Evolutionary conservation across 352 stramenopile genomes (phyloP).

Genomic region (Globisporangium cederbergense): DNA sequence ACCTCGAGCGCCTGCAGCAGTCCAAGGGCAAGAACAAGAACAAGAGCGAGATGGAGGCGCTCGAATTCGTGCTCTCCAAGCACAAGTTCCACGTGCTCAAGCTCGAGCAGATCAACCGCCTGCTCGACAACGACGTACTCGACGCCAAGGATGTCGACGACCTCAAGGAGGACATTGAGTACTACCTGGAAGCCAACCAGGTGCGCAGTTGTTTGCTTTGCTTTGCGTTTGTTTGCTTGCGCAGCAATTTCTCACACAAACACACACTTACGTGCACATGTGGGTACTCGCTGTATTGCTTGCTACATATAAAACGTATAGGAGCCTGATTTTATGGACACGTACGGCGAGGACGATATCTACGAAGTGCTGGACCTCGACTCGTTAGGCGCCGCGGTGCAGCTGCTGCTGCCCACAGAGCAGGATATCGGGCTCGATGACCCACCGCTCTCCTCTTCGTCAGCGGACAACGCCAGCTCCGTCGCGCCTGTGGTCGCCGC

Average conservation of each 20-base stretch:
- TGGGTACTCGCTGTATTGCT: background rate
- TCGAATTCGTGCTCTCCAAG: constrained; percentile 86
- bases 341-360: constrained; percentile 88
- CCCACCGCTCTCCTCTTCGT: constrained; percentile 9
- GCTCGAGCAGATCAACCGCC: constrained; percentile 96
- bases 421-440: constrained; percentile 73
- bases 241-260: background rate
- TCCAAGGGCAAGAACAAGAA: constrained; percentile 95
- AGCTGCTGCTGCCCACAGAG: constrained; percentile 67
- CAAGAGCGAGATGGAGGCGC: constrained; percentile 90
- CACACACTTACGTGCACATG: background rate
- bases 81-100: constrained; percentile 98
- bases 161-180: constrained; percentile 98
- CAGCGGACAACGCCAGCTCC: constrained; percentile 18
- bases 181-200: constrained; percentile 95
- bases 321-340: constrained; percentile 93
- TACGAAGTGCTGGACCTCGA: constrained; percentile 97
- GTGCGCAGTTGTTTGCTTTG: constrained; percentile 14
- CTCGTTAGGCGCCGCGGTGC: constrained; percentile 69
- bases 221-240: background rate
- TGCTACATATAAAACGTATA: constrained; percentile 16
- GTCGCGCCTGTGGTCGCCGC: background rate
- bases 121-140: constrained; percentile 96
- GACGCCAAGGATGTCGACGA: constrained; percentile 92
- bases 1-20: constrained; percentile 70